Evolutionary conservation across 2,329 filamentous ascomycete species (phyloP).

Genomic region (Colletotrichum gloeosporioides): DNA sequence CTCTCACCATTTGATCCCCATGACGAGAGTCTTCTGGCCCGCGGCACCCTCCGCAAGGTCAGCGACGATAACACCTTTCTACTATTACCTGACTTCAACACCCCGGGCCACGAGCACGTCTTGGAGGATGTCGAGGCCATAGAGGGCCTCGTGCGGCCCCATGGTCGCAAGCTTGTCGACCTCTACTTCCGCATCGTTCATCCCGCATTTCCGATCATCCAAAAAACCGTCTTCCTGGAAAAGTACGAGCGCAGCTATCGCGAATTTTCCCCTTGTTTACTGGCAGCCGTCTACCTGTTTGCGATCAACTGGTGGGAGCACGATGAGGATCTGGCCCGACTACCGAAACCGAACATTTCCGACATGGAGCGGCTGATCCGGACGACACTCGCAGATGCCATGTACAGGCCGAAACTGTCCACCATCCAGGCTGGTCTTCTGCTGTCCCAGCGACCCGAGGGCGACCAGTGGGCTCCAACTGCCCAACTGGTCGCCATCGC

Average conservation of each 20-base stretch:
- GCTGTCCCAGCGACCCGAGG: conserved; percentile 76
- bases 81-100: conserved; percentile 76
- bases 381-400: conserved; percentile 74
- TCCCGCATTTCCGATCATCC: conserved; percentile 81
- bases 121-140: conserved; percentile 73
- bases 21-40: conserved; percentile 77
- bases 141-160: conserved; percentile 76
- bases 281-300: conserved; percentile 83
- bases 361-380: conserved; percentile 77
- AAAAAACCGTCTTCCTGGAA: conserved; percentile 81
- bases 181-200: conserved; percentile 84
- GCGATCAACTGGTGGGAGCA: conserved; percentile 90
- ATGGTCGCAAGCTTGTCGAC: conserved; percentile 79
- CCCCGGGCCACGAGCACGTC: conserved; percentile 74
- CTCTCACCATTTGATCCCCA: conserved; percentile 81
- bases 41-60: conserved; percentile 75
- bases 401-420: conserved; percentile 82
- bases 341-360: conserved; percentile 73
- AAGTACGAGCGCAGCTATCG: conserved; percentile 76
- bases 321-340: conserved; percentile 67
- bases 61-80: conserved; percentile 81
- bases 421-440: conserved; percentile 80
- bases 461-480: conserved; percentile 83
- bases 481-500: conserved; percentile 86
- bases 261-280: conserved; percentile 76